Evolutionary conservation across 352 stramenopile species (phyloP), one percentile per base, ranked within the genome.

Genomic region (Phytopythium oedochilum): DNA sequence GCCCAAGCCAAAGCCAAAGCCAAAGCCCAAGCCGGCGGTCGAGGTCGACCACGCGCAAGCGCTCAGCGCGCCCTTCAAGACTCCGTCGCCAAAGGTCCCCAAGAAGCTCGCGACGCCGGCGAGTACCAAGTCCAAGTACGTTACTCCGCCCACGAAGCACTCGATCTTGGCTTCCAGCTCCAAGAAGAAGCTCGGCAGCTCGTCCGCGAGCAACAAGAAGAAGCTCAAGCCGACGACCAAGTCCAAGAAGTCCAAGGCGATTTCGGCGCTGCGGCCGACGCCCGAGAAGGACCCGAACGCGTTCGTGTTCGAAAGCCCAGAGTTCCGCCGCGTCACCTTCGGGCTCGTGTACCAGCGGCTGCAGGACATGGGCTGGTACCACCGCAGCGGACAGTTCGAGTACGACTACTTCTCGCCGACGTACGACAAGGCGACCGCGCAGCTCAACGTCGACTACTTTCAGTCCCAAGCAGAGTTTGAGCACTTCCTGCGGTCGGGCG

Each of bases 391-490:
- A 11, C 54, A 59, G 34, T 92, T 92, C 28, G 82, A 86, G 66
- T 92, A 92, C 62, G 82, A 92, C 57, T 92, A 92, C 71, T 92
- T 92, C 38, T 78, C 78, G 26, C 82, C 82, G 2, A 70, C 70
- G 9, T 89, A 83, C 68, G 83, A 70, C 14, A 63, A 77, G 12
- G 66, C 71, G 9, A 88, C 54, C 5, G 75, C 82, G 20, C 65
- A 78, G 35, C 20, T 78, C 10, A 75, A 75, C 53, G 59, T 70
- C 40, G 88, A 89, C 60, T 89, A 77, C 44, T 92, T 89, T 61
- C 77, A 76, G 38, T 89, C 78, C 2, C 42, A 68, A 6, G 78
- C 73, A 0, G 66, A 75, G 15, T 70, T 92, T 1, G 77, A 89
- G 39, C 55, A 74, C 34, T 89, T 71, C 46, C 56, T 92, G 12